A percentile compares a stretch with the other conserved stretches of the same genome.
Conservation (phyloP, 331 rosid species). For the Quercus lobata region DNA sequence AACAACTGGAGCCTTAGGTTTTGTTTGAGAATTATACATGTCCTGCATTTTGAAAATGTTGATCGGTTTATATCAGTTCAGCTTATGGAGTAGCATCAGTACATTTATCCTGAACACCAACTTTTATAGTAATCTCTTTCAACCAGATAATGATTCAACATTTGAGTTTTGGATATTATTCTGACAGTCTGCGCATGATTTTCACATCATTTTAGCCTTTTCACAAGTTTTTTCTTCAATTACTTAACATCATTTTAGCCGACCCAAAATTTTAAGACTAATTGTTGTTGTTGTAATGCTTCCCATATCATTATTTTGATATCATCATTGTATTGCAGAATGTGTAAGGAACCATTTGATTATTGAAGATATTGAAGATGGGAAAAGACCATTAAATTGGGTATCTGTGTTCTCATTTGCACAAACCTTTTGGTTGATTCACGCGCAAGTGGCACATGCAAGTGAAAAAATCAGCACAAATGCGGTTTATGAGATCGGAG, state of each 20-base stretch:
- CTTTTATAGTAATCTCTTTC: neutral
- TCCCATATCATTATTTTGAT: constrained; percentile 2
- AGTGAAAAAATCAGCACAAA: constrained; percentile 47
- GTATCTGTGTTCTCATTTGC: constrained; percentile 54
- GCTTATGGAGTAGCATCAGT: neutral
- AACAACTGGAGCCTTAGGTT: neutral
- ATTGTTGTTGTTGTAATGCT: no score
- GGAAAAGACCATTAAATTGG: constrained; percentile 37
- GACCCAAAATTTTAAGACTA: no score
- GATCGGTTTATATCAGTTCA: neutral
- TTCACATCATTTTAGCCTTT: constrained; percentile 8
- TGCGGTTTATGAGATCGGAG: constrained; percentile 65
- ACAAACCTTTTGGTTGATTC: constrained; percentile 48
- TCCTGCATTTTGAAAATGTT: neutral
- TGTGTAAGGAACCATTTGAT: constrained; percentile 32
- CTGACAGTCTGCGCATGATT: neutral
- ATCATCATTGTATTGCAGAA: constrained; percentile 23
- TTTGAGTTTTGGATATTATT: neutral
- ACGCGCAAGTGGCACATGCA: constrained; percentile 61
- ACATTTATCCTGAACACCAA: neutral
- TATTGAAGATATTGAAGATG: constrained; percentile 34
- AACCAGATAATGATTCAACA: neutral
- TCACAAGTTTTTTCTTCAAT: neutral
- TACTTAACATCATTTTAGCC: neutral
- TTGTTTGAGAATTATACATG: neutral